phyloP scores from a whole-genome alignment of 2,329 filamentous ascomycete genomes.

The Fusarium subglutinans region DNA sequence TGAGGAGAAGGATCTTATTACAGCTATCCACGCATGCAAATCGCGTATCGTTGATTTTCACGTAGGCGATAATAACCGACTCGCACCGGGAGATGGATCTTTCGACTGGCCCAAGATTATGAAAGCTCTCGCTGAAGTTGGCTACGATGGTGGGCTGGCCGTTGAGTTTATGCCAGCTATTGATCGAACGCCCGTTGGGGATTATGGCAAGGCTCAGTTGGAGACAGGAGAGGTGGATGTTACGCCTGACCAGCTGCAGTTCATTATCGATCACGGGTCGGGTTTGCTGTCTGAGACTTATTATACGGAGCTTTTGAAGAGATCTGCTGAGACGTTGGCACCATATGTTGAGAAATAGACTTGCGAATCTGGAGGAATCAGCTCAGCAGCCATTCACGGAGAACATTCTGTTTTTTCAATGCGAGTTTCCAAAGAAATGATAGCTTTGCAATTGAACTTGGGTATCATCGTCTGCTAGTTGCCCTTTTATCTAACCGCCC shows the following conservation, averaged over 20 bases:
- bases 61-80: conserved; percentile 25
- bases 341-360: background rate
- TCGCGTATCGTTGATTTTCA: conserved; percentile 30
- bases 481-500: background rate
- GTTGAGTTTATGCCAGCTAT: conserved; percentile 36
- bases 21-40: conserved; percentile 12
- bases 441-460: background rate
- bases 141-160: conserved; percentile 18
- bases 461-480: background rate
- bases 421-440: background rate
- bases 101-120: conserved; percentile 32
- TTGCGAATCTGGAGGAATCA: background rate
- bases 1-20: conserved; percentile 27
- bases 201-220: conserved; percentile 20
- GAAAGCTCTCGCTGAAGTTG: background rate
- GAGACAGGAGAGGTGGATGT: conserved; percentile 11
- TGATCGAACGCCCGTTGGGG: conserved; percentile 23
- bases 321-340: conserved; percentile 15
- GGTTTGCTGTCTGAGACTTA: conserved; percentile 20
- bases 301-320: conserved; percentile 13
- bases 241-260: conserved; percentile 23
- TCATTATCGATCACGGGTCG: conserved; percentile 33
- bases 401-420: too few species aligned
- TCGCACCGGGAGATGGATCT: conserved; percentile 24
- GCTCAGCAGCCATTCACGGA: background rate